Conservation (phyloP, 805 yeast genomes). For the Candida ponderosae region DNA sequence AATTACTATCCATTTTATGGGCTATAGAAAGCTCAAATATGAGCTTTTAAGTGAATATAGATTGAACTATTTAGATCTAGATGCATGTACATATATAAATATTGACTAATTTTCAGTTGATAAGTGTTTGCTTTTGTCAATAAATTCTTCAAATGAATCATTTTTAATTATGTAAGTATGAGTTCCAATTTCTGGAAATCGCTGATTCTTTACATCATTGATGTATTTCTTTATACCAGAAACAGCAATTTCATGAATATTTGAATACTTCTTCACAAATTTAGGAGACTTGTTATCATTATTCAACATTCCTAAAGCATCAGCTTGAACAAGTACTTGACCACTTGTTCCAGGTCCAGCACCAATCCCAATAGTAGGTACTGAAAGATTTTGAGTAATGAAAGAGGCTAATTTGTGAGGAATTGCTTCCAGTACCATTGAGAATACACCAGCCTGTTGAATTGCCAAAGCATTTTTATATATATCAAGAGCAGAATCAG, state of each 20-base stretch:
- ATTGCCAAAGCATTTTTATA: conserved; percentile 61
- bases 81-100: conserved; percentile 1
- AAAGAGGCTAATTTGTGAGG: conserved; percentile 64
- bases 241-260: conserved; percentile 40
- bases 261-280: conserved; percentile 67
- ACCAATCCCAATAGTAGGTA: conserved; percentile 95
- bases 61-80: background rate
- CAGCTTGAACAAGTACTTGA: conserved; percentile 85
- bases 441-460: conserved; percentile 70
- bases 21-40: no score
- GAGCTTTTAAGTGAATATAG: no score
- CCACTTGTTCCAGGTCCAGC: conserved; percentile 84
- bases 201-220: conserved; percentile 43
- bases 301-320: conserved; percentile 60
- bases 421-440: conserved; percentile 76
- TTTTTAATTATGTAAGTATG: conserved; percentile 69
- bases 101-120: conserved; percentile 3
- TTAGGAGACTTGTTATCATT: conserved; percentile 48
- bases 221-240: conserved; percentile 46
- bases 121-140: conserved; percentile 16
- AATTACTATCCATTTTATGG: no score
- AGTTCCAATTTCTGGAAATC: conserved; percentile 52
- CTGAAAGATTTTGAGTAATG: conserved; percentile 48
- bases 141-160: conserved; percentile 44
- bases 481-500: conserved; percentile 45